Base-by-base conservation (phyloP, 257 asterid genomes). In the Petunia axillaris region DNA sequence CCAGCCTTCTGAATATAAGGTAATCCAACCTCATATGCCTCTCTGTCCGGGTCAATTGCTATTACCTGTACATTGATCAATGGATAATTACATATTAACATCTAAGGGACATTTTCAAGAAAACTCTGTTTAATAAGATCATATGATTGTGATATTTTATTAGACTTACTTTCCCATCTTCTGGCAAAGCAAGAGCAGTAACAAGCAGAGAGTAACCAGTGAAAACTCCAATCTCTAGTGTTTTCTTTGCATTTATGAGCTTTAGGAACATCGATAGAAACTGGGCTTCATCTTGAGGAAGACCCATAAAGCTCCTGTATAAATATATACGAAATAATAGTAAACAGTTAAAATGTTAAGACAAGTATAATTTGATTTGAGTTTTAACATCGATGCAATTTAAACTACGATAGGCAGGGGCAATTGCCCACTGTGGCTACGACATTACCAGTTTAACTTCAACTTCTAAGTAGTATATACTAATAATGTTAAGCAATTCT, bases 181-280 rank as follows among this genome's bases (percentile, higher is more conserved):
- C 67, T 35, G 92, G 92, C 40, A 90, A 88, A 59, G 92, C 87
- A 44, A 90, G 87, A 14, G 94, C 92, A 25, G 91, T 90, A 0
- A 87, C 3, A 1, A 88, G 84, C 66, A 89, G 92, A 0, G 93
- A 90, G 77, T 89, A 90, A 37, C 93, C 94, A 0, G 94, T 90
- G 35, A 86, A 90, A 25, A 25, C 25, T 25, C 25, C 25, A 25
- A 25, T 25, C 25, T 25, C 25, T 25, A 25, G 25, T 25, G 25
- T 25, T 25, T 25, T 25, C 25, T 25, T 25, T 2, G 94, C 91
- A 70, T 87, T 87, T 87, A 88, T 91, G 2, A 86, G n/a, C 82
- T 91, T 89, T 81, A 89, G 80, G 6, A 91, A 48, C 90, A 91
- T 84, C 0, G 89, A 80, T 3, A 91, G 41, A 40, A 91, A 88